Percentiles rank a stretch among this genome's conserved stretches.
Conservation (phyloP, 75 land plant species). For the Larix kaempferi region DNA sequence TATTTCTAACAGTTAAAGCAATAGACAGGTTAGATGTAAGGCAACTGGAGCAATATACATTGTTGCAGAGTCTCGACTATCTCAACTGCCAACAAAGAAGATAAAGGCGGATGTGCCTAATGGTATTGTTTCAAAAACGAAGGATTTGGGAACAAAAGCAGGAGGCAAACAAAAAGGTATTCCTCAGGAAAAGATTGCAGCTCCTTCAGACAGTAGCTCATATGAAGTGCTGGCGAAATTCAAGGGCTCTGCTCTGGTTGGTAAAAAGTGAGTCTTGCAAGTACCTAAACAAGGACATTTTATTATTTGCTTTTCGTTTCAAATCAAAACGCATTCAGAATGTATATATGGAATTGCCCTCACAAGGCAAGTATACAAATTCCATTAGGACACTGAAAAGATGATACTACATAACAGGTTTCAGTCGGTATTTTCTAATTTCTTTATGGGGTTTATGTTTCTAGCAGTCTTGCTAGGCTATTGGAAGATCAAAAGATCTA, state of each 20-base stretch:
- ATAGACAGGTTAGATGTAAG: slow-evolving; percentile 65
- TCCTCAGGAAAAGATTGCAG: slow-evolving; percentile 19
- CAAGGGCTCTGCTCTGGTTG: slow-evolving; percentile 73
- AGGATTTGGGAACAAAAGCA: slow-evolving; percentile 30
- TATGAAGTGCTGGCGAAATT: slow-evolving; percentile 64
- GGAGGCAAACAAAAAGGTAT: slow-evolving; percentile 33
- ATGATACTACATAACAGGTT: neutral
- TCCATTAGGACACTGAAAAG: neutral
- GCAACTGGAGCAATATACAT: slow-evolving; percentile 65
- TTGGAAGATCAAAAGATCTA: neutral
- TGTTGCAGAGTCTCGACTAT: slow-evolving; percentile 79
- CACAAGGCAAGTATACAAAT: neutral
- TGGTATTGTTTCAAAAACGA: slow-evolving; percentile 23
- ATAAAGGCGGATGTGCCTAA: slow-evolving; percentile 36
- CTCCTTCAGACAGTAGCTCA: slow-evolving; percentile 21
- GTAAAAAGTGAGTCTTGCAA: slow-evolving; percentile 60
- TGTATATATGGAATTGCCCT: neutral
- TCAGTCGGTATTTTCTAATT: neutral
- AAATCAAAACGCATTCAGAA: neutral
- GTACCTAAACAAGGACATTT: neutral
- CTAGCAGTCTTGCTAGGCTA: neutral
- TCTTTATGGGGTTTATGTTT: neutral
- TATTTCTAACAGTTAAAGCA: slow-evolving; percentile 3
- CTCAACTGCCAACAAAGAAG: slow-evolving; percentile 73
- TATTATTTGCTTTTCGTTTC: neutral